Evolutionary conservation across 2,329 filamentous ascomycete species (phyloP), one percentile per base, ranked within the genome.

Genomic region (Xylariaceae sp.): DNA sequence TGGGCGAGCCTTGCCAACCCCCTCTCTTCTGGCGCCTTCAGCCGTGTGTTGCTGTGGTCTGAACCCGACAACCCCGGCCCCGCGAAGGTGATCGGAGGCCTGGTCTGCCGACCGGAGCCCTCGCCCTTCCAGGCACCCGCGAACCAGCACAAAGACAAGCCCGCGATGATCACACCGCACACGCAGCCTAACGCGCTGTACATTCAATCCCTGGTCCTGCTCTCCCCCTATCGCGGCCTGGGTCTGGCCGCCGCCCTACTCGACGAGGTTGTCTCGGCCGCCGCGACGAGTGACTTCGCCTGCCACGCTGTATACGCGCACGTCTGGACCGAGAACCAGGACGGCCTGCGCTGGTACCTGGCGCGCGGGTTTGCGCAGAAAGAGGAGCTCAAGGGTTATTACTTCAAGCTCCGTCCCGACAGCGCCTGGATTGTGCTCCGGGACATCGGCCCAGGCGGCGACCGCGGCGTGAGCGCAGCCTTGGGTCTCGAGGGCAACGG

Each of bases 301-400:
- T 59, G 68, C 47, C 55, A 69, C 38, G 67, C 67, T 33, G 65
- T 82, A 13, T 83, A 79, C 49, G 81, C 81, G 4, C 81, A 85
- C 58, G 81, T 85, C 13, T 85, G 81, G 81, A 81, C 80, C 9
- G 72, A 79, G 44, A 84, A 83, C 57, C 70, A 74, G 2, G 80
- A 83, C 16, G 81, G 73, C 0, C 61, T 84, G 46, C 67, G 67
- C 43, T 85, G 81, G 81, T 85, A 85, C 62, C 54, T 65, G 24
- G 67, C 69, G 18, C 70, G 78, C 9, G 78, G 79, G 3, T 85
- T 85, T 57, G 53, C 56, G 43, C 66, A 67, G 38, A 66, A 72
- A 37, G 68, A 65, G 11, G 59, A 67, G 28, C 58, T 82, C 9
- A 59, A 68, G 26, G 73, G 73, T 3, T 85, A 85, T 58, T 85